Evolutionary conservation across 192 early-diverging fungal genomes (phyloP).

Genomic region (Mortierella claussenii): DNA sequence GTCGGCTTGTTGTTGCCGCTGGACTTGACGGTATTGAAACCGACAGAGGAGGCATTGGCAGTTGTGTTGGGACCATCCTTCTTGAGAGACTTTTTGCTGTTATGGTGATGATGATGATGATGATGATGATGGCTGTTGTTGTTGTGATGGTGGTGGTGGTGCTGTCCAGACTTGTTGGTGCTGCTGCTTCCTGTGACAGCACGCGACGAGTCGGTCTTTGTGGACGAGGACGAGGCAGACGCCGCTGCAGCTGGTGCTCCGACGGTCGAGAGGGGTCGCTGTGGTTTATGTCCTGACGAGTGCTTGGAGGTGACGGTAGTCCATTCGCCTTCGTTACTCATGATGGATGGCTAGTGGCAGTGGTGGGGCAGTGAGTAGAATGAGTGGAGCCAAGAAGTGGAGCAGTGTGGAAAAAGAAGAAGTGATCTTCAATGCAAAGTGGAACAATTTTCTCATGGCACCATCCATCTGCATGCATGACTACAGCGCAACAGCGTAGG

Average conservation of each 20-base stretch:
- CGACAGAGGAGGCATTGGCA: neutral
- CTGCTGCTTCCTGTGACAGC: slow-evolving; percentile 9
- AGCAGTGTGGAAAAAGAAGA: too few species aligned
- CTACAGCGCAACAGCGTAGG: too few species aligned
- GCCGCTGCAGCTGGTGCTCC: slow-evolving; percentile 16
- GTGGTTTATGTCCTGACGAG: slow-evolving; percentile 40
- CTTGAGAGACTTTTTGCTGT: slow-evolving; percentile 16
- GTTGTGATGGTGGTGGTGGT: slow-evolving; percentile 16
- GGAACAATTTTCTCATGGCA: too few species aligned
- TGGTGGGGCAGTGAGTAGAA: too few species aligned
- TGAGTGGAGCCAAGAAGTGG: too few species aligned
- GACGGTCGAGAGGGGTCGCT: slow-evolving; percentile 18
- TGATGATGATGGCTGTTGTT: too few species aligned
- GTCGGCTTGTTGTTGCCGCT: neutral
- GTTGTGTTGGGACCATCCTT: slow-evolving; percentile 16
- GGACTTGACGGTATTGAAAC: neutral
- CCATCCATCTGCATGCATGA: too few species aligned
- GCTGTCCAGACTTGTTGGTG: slow-evolving; percentile 2
- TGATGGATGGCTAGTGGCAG: too few species aligned
- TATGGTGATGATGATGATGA: slow-evolving; percentile 14
- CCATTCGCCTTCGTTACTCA: slow-evolving; percentile 55
- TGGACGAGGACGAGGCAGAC: slow-evolving; percentile 4
- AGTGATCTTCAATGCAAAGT: too few species aligned
- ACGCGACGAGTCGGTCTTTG: slow-evolving; percentile 14
- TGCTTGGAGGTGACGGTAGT: slow-evolving; percentile 50